Evolutionary conservation across 306 rosid species (phyloP).

Genomic region (Hippophae tibetana): DNA sequence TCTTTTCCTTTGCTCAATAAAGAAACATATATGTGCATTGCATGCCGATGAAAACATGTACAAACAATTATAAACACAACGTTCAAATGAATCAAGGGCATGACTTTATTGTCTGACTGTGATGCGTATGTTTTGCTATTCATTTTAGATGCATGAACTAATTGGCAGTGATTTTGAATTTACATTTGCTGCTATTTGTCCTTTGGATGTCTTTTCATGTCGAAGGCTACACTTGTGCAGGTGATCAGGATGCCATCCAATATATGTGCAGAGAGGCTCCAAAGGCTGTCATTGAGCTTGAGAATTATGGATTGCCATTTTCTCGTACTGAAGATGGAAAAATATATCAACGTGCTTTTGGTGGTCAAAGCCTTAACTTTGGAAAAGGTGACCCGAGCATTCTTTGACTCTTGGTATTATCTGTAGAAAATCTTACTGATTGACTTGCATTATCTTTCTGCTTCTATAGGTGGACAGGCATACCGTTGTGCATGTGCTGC

Average conservation of each 20-base stretch:
- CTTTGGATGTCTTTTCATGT: constrained; percentile 5
- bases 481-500: constrained; percentile 97
- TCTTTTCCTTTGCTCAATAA: background rate
- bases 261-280: constrained; percentile 97
- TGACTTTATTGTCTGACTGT: too few relatives aligned
- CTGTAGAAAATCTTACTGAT: constrained; percentile 13
- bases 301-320: constrained; percentile 85
- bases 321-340: constrained; percentile 80
- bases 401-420: constrained; percentile 1
- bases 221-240: constrained; percentile 29
- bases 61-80: too few relatives aligned
- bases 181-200: constrained; percentile 1
- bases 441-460: constrained; percentile 16
- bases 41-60: too few relatives aligned
- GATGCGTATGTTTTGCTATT: too few relatives aligned
- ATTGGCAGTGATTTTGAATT: background rate
- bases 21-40: too few relatives aligned
- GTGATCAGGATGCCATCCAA: constrained; percentile 97
- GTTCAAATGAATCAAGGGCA: too few relatives aligned
- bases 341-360: constrained; percentile 94
- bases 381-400: constrained; percentile 55
- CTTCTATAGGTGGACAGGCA: constrained; percentile 73
- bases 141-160: too few relatives aligned
- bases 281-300: constrained; percentile 86
- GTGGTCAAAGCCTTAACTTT: constrained; percentile 89